Base-by-base conservation (phyloP, 495 filamentous ascomycete species). In the Eremomyces bilateralis region DNA sequence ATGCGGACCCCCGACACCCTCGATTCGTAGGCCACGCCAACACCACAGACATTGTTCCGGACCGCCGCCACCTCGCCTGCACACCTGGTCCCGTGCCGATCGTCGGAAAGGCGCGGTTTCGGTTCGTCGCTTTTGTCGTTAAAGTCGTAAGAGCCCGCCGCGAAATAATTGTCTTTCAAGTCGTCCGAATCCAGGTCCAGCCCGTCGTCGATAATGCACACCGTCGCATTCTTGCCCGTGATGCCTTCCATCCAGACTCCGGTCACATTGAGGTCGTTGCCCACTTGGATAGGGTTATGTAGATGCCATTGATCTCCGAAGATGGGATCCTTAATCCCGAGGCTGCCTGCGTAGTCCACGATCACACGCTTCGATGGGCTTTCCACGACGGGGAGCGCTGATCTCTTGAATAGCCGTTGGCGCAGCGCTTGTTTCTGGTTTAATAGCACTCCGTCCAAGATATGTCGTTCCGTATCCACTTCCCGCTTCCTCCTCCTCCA, bases 131-230 rank as follows among this genome's bases (percentile, higher is more conserved):
- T 61, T 22, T 80, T 59, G 45, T 93, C 82, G 46, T 97, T 97
- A 57, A 90, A 97, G 56, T 97, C 88, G 46, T 75, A 97, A 11
- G 83, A 93, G 18, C 88, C 88, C 21, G 68, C 69, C 4, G 80
- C 73, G 50, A 88, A 93, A 56, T 93, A 76, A 44, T 97, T 97
- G 35, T 67, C 76, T 47, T 79, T 84, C 17, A 97, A 55, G 50
- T 97, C 88, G 11, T 85, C 70, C 59, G 82, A 93, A 55, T 97
- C 76, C 80, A 97, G 88, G 46, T 97, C 88, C 42, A 97, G 53
- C 1, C 88, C 88, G 55, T 97, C 88, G 45, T 97, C 88, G 5
- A 97, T 80, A 46, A 97, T 83, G 25, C 84, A 82, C 3, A 88
- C 81, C 1, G 76, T 88, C 6, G 77, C 66, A 42, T 88, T 88